Conservation (phyloP, 352 stramenopile species). For the Phytophthora fragariae region DNA sequence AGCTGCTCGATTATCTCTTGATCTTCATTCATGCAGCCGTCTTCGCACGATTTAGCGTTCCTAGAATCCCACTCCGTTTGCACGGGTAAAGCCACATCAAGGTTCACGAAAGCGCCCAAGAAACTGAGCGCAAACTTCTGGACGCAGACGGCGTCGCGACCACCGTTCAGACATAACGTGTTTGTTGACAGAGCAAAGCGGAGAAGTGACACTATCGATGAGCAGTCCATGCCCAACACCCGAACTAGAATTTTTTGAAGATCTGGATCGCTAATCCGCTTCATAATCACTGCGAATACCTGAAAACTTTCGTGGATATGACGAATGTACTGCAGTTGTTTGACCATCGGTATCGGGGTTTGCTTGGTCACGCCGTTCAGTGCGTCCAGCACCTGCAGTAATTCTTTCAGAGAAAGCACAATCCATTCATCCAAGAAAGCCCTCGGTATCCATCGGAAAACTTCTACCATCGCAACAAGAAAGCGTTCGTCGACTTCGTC, state of each 20-base stretch:
- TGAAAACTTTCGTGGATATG: conserved; percentile 39
- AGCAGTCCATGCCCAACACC: conserved; percentile 37
- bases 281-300: conserved; percentile 49
- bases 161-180: conserved; percentile 6
- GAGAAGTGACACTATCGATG: conserved; percentile 40
- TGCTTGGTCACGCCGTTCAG: conserved; percentile 40
- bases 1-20: conserved; percentile 62
- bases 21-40: conserved; percentile 39
- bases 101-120: conserved; percentile 45
- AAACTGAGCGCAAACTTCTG: conserved; percentile 44
- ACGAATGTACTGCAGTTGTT: conserved; percentile 14
- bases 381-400: conserved; percentile 46
- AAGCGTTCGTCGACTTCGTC: conserved; percentile 11
- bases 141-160: conserved; percentile 18
- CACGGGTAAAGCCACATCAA: conserved; percentile 45
- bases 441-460: conserved; percentile 54
- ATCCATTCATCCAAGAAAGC: conserved; percentile 62
- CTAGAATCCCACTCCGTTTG: conserved; percentile 31
- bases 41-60: conserved; percentile 10
- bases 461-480: conserved; percentile 35
- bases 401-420: conserved; percentile 54
- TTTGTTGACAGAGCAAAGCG: conserved; percentile 24
- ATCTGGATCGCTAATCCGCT: conserved; percentile 50
- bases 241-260: conserved; percentile 51
- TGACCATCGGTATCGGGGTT: neutral